Base-by-base conservation (phyloP, 1,139 yeast species). In the Sugiyamaella japonica region DNA sequence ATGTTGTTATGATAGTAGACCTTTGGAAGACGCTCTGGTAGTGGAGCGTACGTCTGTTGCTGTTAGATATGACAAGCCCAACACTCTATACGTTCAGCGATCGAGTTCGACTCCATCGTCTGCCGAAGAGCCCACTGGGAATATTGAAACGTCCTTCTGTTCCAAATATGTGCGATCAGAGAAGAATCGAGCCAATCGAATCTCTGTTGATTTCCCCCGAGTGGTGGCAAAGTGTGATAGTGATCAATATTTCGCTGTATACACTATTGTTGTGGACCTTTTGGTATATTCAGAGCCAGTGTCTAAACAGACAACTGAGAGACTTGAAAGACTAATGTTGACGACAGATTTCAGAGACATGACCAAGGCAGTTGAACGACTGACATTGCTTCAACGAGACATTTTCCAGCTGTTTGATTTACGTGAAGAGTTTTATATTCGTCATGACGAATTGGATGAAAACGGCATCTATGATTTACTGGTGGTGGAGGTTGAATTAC, bases 191-290 rank as follows among this genome's bases (percentile, higher is more conserved):
- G 70, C 77, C 34, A 76, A 80, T 62, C 70, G 73, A 32, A 63
- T 82, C n/a, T 67, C 76, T 1, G 81, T 87, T 5, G 87, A 86
- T 60, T 74, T 89, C 53, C 88, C 96, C 4, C 80, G 83, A 59
- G 78, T 89, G 50, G 85, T 84, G 9, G 75, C 90, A 1, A 78
- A 80, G 36, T 84, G 93, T 50, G 89, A 87, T 56, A 86, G 96
- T 0, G 70, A 70, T 31, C 96, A 90, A 63, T 91, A 89, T 67
- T 76, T 80, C 47, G 79, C 89, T 0, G 70, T 89, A 31, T 86
- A 80, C 66, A 79, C 82, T 50, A 79, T 89, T 48, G 77, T 81
- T 3, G 79, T 83, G 49, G 87, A 87, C 59, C 73, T 90, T 47
- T 66, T 91, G 56, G 73, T 89, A 23, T 86, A 85, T 63, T 74